Evolutionary conservation across 1,284 basidiomycete species (phyloP).

Genomic region (Hypsizygus ulmarius): DNA sequence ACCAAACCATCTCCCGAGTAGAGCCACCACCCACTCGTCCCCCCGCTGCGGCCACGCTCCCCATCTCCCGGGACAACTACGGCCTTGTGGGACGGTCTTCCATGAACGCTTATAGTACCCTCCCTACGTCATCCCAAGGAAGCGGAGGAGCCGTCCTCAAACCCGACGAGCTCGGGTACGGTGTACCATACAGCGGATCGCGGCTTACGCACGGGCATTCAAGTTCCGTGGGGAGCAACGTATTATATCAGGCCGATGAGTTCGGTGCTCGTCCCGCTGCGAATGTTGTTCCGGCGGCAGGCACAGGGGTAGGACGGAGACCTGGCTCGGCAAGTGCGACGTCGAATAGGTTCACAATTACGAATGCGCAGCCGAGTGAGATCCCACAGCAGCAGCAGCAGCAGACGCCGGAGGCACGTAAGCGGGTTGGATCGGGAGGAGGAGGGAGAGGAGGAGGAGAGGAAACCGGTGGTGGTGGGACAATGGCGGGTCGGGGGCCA

Average conservation of each 20-base stretch:
- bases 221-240: constrained; percentile 12
- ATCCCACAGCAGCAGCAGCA: constrained; percentile 22
- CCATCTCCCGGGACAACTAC: constrained; percentile 22
- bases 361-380: constrained; percentile 29
- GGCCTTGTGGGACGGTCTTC: constrained; percentile 13
- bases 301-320: constrained; percentile 14
- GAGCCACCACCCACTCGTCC: constrained; percentile 25
- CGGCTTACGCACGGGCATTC: constrained; percentile 11
- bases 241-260: constrained; percentile 5
- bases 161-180: constrained; percentile 32
- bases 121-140: constrained; percentile 14
- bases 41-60: constrained; percentile 22
- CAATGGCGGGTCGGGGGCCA: background rate
- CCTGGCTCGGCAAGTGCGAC: constrained; percentile 22
- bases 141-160: constrained; percentile 7
- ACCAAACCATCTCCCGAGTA: constrained; percentile 17
- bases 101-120: constrained; percentile 19
- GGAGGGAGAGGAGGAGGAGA: background rate
- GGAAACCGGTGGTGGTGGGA: background rate
- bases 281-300: background rate
- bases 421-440: constrained; percentile 18
- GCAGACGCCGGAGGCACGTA: constrained; percentile 13
- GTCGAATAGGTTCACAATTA: constrained; percentile 33
- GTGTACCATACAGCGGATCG: constrained; percentile 13
- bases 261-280: constrained; percentile 7